A percentile compares a stretch with the other conserved stretches of the same genome.
Evolutionary conservation across 495 filamentous ascomycete species (phyloP).

Genomic region (Aspergillus asperescens): DNA sequence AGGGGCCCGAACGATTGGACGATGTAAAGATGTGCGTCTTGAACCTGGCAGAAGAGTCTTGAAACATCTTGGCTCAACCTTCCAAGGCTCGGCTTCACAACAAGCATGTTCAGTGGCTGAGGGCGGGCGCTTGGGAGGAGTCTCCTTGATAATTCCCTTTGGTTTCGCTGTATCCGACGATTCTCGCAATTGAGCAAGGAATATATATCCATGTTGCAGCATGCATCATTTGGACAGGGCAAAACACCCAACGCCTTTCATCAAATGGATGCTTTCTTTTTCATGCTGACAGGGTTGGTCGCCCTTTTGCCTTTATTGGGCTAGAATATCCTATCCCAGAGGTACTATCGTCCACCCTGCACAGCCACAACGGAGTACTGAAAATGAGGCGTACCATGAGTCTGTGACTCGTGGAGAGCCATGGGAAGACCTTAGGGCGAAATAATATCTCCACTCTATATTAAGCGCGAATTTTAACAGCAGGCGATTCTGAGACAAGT

Average conservation of each 20-base stretch:
- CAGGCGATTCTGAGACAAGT: not conserved
- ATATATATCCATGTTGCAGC: not conserved
- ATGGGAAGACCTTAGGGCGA: not conserved
- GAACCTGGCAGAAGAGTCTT: conserved; percentile 12
- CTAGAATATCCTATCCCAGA: not conserved
- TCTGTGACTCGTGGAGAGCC: not conserved
- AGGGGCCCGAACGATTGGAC: not conserved
- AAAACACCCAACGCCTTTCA: not conserved
- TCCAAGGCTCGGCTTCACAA: conserved; percentile 7
- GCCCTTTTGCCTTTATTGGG: not conserved
- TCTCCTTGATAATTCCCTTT: not conserved
- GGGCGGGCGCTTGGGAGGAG: not conserved
- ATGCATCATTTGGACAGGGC: not conserved
- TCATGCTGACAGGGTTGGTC: not conserved
- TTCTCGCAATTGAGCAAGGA: not conserved
- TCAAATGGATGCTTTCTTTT: not conserved
- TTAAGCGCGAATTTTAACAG: not conserved
- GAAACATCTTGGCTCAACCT: conserved; percentile 16
- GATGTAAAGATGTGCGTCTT: not conserved
- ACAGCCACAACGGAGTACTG: not conserved
- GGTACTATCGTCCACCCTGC: not conserved
- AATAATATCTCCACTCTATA: not conserved
- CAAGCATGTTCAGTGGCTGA: conserved; percentile 2
- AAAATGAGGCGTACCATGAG: not conserved
- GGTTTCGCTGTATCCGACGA: not conserved